Evolutionary conservation across 192 early-diverging fungal genomes (phyloP).

Genomic region (Entophlyctis helioformis): DNA sequence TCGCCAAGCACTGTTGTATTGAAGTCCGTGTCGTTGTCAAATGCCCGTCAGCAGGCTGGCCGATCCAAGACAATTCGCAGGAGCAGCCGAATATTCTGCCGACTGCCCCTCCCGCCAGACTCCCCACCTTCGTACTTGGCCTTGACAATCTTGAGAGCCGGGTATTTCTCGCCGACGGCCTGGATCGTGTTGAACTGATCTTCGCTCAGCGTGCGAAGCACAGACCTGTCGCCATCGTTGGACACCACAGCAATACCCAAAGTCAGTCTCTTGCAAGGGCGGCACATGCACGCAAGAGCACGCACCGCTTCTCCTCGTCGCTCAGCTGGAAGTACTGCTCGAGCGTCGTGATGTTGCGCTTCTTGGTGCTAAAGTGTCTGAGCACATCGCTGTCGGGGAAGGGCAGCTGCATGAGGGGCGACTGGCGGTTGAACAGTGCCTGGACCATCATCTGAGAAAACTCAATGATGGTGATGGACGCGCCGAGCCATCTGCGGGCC

Average conservation of each 20-base stretch:
- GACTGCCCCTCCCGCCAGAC: not conserved
- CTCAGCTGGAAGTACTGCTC: conserved; percentile 56
- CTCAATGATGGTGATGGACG: conserved; percentile 61
- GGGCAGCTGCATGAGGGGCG: conserved; percentile 78
- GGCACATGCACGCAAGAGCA: no score
- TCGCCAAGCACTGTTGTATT: conserved; percentile 39
- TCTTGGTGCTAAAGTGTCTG: conserved; percentile 51
- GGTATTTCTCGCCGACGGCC: conserved; percentile 65
- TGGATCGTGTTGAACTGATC: conserved; percentile 59
- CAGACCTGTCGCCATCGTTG: conserved; percentile 25
- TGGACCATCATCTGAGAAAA: conserved; percentile 76
- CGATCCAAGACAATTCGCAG: no score
- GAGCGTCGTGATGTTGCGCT: conserved; percentile 47
- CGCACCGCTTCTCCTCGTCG: conserved; percentile 18
- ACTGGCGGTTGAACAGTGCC: conserved; percentile 54
- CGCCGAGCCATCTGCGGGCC: conserved; percentile 71
- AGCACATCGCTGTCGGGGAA: conserved; percentile 56
- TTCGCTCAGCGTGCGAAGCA: conserved; percentile 32
- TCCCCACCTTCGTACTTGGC: conserved; percentile 66
- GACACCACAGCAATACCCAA: no score
- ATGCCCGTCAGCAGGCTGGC: not conserved
- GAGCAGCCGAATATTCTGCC: no score
- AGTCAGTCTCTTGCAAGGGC: no score
- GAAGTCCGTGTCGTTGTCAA: not conserved
- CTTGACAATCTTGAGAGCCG: conserved; percentile 60